Evolutionary conservation across 331 rosid genomes (phyloP).

Genomic region (Dryas integrifolia): DNA sequence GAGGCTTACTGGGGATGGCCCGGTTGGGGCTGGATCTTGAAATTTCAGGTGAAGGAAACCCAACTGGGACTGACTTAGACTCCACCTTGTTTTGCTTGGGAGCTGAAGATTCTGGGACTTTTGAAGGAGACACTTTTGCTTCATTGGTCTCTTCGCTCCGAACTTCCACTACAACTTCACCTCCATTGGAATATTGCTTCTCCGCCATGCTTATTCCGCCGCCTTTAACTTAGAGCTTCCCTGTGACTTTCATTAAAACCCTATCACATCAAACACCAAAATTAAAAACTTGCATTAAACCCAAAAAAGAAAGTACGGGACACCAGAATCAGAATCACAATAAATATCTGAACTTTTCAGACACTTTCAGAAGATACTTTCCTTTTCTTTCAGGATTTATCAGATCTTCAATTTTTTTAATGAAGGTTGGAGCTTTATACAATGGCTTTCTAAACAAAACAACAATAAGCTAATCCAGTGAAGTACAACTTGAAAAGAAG

Average conservation of each 20-base stretch:
- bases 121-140: conserved; percentile 32
- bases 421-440: background rate
- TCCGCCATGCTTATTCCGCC: conserved; percentile 52
- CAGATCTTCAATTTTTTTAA: background rate
- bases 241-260: conserved; percentile 37
- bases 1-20: conserved; percentile 56
- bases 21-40: conserved; percentile 25
- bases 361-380: conserved; percentile 1
- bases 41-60: conserved; percentile 55
- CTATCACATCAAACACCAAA: conserved; percentile 13
- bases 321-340: background rate
- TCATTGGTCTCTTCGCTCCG: conserved; percentile 26
- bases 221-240: conserved; percentile 20
- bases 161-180: conserved; percentile 54
- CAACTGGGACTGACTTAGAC: conserved; percentile 40
- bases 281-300: conserved; percentile 33
- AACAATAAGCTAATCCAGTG: background rate
- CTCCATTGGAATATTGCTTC: conserved; percentile 41
- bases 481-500: background rate
- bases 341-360: background rate
- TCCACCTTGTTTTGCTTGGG: conserved; percentile 27
- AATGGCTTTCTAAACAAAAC: conserved; percentile 3
- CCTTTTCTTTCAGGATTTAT: background rate
- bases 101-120: conserved; percentile 19
- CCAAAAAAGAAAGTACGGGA: background rate